These are phyloP conservation scores for Acanthamoeba lenticulata DNA, from an alignment of 208 protist genomes.

Conservation along the genomic window DNA sequence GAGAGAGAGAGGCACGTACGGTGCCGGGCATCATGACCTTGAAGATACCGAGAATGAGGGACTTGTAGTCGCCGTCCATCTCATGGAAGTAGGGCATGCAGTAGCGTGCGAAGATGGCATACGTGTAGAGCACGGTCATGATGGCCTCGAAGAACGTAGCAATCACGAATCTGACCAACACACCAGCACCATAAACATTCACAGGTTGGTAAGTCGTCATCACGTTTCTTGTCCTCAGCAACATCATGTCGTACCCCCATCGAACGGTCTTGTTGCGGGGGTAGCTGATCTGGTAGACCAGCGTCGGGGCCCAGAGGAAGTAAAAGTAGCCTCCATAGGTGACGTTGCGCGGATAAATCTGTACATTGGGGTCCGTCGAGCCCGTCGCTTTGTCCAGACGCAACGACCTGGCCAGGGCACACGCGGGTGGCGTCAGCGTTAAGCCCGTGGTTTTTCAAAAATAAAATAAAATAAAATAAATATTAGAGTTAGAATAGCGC, in stretches of 20 bases:
- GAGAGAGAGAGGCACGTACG: neutral
- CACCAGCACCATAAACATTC: neutral
- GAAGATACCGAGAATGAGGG: slow-evolving; percentile 46
- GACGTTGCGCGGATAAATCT: slow-evolving; percentile 42
- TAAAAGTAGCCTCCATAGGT: slow-evolving; percentile 52
- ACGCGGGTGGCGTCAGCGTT: too few relatives aligned
- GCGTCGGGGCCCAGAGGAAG: slow-evolving; percentile 46
- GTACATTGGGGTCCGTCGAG: slow-evolving; percentile 12
- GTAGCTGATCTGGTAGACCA: slow-evolving; percentile 64
- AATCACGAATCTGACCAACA: slow-evolving; percentile 36
- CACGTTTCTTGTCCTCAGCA: neutral
- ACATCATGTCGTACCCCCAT: neutral
- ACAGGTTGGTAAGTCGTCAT: too few relatives aligned
- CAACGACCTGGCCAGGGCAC: neutral
- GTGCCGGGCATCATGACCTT: slow-evolving; percentile 66
- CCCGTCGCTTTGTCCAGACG: neutral
- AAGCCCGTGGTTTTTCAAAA: neutral
- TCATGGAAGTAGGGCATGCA: slow-evolving; percentile 61
- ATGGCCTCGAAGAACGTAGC: slow-evolving; percentile 52
- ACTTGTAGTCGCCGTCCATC: slow-evolving; percentile 47
- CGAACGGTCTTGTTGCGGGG: slow-evolving; percentile 47
- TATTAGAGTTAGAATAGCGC: too few relatives aligned
- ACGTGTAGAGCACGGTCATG: slow-evolving; percentile 62
- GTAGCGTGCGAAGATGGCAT: slow-evolving; percentile 59
- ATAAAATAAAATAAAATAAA: too few relatives aligned